A percentile compares a stretch with the other conserved stretches of the same genome.
phyloP scores from a whole-genome alignment of 768 basidiomycete species.

The Sarcomyxa edulis region DNA sequence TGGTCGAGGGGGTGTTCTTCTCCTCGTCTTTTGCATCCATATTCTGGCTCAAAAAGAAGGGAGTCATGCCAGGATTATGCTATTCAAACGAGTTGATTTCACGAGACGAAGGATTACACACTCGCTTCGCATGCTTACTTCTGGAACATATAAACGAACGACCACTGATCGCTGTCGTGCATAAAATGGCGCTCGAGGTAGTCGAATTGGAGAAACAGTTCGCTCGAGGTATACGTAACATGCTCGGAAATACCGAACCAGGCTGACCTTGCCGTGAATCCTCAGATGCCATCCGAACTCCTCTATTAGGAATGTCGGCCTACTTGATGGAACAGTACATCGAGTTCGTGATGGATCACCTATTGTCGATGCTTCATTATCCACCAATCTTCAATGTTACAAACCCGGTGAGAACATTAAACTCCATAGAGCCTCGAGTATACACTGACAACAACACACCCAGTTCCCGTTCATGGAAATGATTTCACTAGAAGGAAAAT shows the following conservation, averaged over 20 bases:
- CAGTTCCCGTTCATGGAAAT: no score
- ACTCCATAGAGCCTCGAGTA: no score
- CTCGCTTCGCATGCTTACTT: slow-evolving; percentile 74
- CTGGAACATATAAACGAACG: slow-evolving; percentile 65
- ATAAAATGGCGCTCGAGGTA: slow-evolving; percentile 56
- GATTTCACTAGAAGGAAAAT: no score
- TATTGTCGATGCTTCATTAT: no score
- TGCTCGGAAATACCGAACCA: not conserved
- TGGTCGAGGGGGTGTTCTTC: slow-evolving; percentile 82
- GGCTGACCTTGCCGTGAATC: not conserved
- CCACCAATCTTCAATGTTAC: no score
- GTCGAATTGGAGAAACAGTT: slow-evolving; percentile 68
- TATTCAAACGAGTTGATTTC: slow-evolving; percentile 85
- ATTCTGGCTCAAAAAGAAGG: slow-evolving; percentile 82
- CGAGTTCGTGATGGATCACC: no score
- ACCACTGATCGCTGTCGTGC: slow-evolving; percentile 61
- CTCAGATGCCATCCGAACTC: slow-evolving; percentile 65
- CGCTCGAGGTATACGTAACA: slow-evolving; percentile 38
- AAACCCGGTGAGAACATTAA: no score
- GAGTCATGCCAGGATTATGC: slow-evolving; percentile 77
- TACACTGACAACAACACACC: no score
- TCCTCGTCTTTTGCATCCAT: slow-evolving; percentile 73
- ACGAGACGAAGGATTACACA: slow-evolving; percentile 80
- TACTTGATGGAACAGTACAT: slow-evolving; percentile 68
- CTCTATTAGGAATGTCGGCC: slow-evolving; percentile 71